Evolutionary conservation across 2,329 filamentous ascomycete genomes (phyloP).

Genomic region (Arthrobotrys conoides): DNA sequence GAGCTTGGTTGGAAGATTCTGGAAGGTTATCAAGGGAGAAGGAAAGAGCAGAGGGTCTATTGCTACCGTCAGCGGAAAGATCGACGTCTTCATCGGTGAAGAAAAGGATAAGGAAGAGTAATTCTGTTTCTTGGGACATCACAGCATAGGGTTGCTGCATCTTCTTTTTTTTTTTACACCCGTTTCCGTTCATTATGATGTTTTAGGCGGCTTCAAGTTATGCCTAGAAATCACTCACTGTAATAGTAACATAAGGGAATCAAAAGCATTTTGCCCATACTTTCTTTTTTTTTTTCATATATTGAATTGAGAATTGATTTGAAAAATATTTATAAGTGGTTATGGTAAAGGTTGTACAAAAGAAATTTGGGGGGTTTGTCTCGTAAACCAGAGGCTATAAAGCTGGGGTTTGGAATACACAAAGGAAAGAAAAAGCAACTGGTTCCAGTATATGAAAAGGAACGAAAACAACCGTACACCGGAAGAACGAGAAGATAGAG

Average conservation of each 20-base stretch:
- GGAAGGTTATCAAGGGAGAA: slow-evolving; percentile 55
- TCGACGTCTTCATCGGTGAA: slow-evolving; percentile 52
- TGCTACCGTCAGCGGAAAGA: slow-evolving; percentile 45
- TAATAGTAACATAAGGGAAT: slow-evolving; percentile 4
- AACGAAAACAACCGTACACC: background rate
- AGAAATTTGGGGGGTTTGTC: slow-evolving; percentile 2
- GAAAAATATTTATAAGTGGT: background rate
- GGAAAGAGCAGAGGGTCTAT: slow-evolving; percentile 45
- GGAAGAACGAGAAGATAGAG: background rate
- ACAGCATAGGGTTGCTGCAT: background rate
- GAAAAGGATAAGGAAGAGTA: slow-evolving; percentile 28
- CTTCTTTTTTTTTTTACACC: background rate
- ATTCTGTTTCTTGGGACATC: background rate
- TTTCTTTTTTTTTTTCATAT: background rate
- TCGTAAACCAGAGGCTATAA: slow-evolving; percentile 6
- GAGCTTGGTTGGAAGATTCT: slow-evolving; percentile 38
- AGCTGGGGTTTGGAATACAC: background rate
- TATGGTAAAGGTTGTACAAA: background rate
- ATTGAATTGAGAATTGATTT: background rate
- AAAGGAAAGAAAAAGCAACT: background rate
- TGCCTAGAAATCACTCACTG: background rate
- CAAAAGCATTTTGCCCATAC: slow-evolving; percentile 14
- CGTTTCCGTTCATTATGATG: background rate
- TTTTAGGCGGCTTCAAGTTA: background rate
- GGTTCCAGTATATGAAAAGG: background rate